phyloP scores from a whole-genome alignment of 2,329 filamentous ascomycete genomes.

The Aspergillus costaricaensis region DNA sequence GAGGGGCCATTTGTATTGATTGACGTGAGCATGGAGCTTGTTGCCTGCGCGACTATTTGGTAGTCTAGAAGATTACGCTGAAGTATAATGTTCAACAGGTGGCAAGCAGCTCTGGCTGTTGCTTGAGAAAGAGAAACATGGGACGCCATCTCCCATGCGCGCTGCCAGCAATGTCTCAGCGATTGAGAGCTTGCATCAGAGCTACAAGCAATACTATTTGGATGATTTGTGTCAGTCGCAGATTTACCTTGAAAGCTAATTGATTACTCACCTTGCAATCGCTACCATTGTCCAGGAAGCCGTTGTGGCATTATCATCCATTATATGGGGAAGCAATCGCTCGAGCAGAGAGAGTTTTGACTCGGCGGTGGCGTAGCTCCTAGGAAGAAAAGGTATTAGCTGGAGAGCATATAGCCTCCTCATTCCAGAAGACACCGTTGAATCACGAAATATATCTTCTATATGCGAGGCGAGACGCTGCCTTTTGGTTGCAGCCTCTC shows the following conservation, averaged over 20 bases:
- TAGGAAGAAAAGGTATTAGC: slow-evolving; percentile 55
- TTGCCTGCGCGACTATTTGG: slow-evolving; percentile 65
- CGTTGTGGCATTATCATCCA: slow-evolving; percentile 67
- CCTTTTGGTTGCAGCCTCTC: slow-evolving; percentile 34
- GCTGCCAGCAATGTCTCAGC: slow-evolving; percentile 62
- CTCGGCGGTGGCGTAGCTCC: slow-evolving; percentile 50
- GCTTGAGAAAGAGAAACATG: slow-evolving; percentile 69
- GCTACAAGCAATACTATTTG: slow-evolving; percentile 36
- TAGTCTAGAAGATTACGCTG: slow-evolving; percentile 67
- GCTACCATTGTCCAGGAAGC: slow-evolving; percentile 83
- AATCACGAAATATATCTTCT: slow-evolving; percentile 41
- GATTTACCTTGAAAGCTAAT: not conserved
- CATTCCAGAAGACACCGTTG: slow-evolving; percentile 38
- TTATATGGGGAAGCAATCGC: slow-evolving; percentile 60
- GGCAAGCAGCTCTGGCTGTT: slow-evolving; percentile 75
- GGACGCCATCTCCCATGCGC: slow-evolving; percentile 73
- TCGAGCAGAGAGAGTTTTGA: slow-evolving; percentile 60
- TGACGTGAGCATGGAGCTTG: slow-evolving; percentile 71
- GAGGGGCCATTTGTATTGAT: slow-evolving; percentile 82
- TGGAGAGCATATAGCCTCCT: slow-evolving; percentile 56
- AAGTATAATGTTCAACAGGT: slow-evolving; percentile 70
- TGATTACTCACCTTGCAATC: slow-evolving; percentile 67
- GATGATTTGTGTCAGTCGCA: slow-evolving; percentile 14
- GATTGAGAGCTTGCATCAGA: slow-evolving; percentile 39
- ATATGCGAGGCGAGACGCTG: slow-evolving; percentile 39